phyloP scores from a whole-genome alignment of 768 basidiomycete species.

The Rhodotorula babjevae region DNA sequence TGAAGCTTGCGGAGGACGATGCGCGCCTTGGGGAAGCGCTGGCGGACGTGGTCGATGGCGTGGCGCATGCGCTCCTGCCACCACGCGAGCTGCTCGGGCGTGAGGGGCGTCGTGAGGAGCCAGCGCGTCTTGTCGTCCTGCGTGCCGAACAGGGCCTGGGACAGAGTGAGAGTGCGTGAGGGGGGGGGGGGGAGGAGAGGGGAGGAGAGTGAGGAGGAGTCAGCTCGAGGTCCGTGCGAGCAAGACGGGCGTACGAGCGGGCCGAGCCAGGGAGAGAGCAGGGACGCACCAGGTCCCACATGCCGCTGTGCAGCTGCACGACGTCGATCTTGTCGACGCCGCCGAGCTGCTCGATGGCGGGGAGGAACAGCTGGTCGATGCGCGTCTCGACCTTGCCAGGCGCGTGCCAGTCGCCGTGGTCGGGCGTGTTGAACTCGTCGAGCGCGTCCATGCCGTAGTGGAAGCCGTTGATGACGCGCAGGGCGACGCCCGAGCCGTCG shows the following conservation, averaged over 20 bases:
- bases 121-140: slow-evolving; percentile 38
- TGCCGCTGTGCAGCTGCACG: slow-evolving; percentile 32
- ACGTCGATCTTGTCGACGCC: slow-evolving; percentile 32
- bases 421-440: slow-evolving; percentile 39
- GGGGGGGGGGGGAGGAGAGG: not conserved
- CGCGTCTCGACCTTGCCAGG: slow-evolving; percentile 33
- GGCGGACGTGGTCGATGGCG: slow-evolving; percentile 32
- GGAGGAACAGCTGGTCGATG: slow-evolving; percentile 35
- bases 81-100: slow-evolving; percentile 38
- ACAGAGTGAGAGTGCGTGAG: too few relatives aligned
- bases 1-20: slow-evolving; percentile 37
- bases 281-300: slow-evolving; percentile 35
- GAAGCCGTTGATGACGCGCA: slow-evolving; percentile 37
- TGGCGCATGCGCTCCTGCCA: slow-evolving; percentile 37
- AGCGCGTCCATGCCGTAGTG: slow-evolving; percentile 39
- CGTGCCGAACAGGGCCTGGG: slow-evolving; percentile 36
- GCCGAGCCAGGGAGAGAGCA: not conserved
- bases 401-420: slow-evolving; percentile 36
- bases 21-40: slow-evolving; percentile 27
- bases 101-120: slow-evolving; percentile 29
- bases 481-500: slow-evolving; percentile 13
- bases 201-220: not conserved
- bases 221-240: too few relatives aligned
- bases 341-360: slow-evolving; percentile 31
- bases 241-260: too few relatives aligned